Evolutionary conservation across 2,329 filamentous ascomycete species (phyloP).

Genomic region (Elsinoe necatrix): DNA sequence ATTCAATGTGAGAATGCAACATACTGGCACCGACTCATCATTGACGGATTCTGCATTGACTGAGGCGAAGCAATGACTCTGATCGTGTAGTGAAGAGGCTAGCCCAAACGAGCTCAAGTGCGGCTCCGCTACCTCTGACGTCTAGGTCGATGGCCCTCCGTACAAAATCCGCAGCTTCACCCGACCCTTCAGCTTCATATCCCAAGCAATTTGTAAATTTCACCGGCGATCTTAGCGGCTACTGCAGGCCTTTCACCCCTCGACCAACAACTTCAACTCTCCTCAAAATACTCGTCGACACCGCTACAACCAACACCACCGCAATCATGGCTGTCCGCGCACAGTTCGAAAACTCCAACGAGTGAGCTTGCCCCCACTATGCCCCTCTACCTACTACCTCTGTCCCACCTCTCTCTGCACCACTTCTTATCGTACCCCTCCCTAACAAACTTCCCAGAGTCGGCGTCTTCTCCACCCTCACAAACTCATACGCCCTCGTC

Average conservation of each 20-base stretch:
- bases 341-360: conserved; percentile 83
- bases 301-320: conserved; percentile 14
- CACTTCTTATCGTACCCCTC: too few species aligned
- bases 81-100: background rate
- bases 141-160: background rate
- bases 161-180: background rate
- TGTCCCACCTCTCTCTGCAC: background rate
- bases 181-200: conserved; percentile 11
- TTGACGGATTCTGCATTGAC: background rate
- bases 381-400: conserved; percentile 16
- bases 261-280: background rate
- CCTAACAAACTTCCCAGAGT: conserved; percentile 51
- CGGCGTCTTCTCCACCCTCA: conserved; percentile 92
- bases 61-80: conserved; percentile 5
- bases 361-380: conserved; percentile 49
- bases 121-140: conserved; percentile 11
- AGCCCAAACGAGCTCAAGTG: background rate
- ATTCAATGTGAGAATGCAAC: background rate
- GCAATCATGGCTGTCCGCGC: conserved; percentile 46
- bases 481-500: conserved; percentile 92
- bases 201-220: conserved; percentile 12
- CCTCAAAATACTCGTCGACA: conserved; percentile 11
- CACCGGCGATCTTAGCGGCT: background rate
- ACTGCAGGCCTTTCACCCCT: background rate
- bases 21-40: background rate